phyloP scores from a whole-genome alignment of 2,329 filamentous ascomycete species.

The Trichoderma aggressivum region DNA sequence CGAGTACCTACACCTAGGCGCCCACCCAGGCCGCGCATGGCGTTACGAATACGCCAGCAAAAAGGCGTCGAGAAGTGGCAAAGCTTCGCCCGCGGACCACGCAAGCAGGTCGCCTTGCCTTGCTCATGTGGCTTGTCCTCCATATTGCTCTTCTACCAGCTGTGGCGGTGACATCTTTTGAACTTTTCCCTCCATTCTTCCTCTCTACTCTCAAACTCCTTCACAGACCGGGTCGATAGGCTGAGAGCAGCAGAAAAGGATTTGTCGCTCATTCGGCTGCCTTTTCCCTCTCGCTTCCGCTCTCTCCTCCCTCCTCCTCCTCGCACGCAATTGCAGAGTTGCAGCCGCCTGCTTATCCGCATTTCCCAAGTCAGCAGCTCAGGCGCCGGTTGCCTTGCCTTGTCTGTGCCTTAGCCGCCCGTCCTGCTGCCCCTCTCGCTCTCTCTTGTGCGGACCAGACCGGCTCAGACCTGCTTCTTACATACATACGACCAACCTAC shows the following conservation, averaged over 20 bases:
- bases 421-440: slow-evolving; percentile 12
- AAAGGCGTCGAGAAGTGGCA: slow-evolving; percentile 17
- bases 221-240: not conserved
- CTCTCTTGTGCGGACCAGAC: not conserved
- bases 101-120: slow-evolving; percentile 17
- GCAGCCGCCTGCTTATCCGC: not conserved
- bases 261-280: not conserved
- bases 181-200: not conserved
- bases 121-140: not conserved
- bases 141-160: not conserved
- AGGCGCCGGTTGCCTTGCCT: slow-evolving; percentile 3
- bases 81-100: slow-evolving; percentile 19
- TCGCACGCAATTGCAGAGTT: not conserved
- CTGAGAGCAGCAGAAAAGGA: not conserved
- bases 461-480: not conserved
- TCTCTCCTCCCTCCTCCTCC: not conserved
- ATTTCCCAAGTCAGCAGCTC: slow-evolving; percentile 10
- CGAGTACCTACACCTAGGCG: not conserved
- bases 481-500: not conserved
- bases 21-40: slow-evolving; percentile 1
- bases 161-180: not conserved
- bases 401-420: slow-evolving; percentile 7
- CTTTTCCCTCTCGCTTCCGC: not conserved
- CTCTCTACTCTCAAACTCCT: not conserved
- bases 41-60: slow-evolving; percentile 7